phyloP scores from a whole-genome alignment of 352 stramenopile genomes.

The Phytophthora cryptogea region DNA sequence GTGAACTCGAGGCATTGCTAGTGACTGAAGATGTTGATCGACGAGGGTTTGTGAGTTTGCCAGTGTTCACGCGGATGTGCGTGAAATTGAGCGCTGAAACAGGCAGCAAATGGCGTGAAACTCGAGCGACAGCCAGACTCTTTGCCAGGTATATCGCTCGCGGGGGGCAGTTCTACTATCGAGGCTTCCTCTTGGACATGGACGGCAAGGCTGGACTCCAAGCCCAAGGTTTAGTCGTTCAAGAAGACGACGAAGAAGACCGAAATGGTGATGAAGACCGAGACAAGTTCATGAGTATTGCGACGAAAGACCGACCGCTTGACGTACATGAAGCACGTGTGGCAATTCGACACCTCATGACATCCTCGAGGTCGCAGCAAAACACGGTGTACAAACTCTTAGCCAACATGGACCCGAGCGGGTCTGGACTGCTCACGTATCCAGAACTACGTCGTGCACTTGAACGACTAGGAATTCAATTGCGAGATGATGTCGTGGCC shows the following conservation, averaged over 20 bases:
- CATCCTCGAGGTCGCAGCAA: slow-evolving; percentile 44
- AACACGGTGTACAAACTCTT: slow-evolving; percentile 67
- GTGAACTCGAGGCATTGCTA: slow-evolving; percentile 45
- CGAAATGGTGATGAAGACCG: slow-evolving; percentile 15
- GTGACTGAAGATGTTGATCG: slow-evolving; percentile 46
- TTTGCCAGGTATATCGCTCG: slow-evolving; percentile 59
- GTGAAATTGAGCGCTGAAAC: slow-evolving; percentile 36
- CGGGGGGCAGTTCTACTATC: slow-evolving; percentile 64
- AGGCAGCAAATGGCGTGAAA: slow-evolving; percentile 45
- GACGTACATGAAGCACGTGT: slow-evolving; percentile 55
- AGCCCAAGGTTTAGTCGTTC: slow-evolving; percentile 56
- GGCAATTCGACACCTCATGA: slow-evolving; percentile 59
- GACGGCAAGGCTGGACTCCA: slow-evolving; percentile 54
- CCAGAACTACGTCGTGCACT: slow-evolving; percentile 64
- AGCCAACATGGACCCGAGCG: slow-evolving; percentile 57
- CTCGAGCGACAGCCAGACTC: slow-evolving; percentile 36
- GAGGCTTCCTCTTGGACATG: slow-evolving; percentile 70
- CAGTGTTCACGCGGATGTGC: slow-evolving; percentile 49
- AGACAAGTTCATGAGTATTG: slow-evolving; percentile 29
- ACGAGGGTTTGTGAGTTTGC: slow-evolving; percentile 54
- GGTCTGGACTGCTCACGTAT: slow-evolving; percentile 57
- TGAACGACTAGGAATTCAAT: slow-evolving; percentile 52
- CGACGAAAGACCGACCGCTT: slow-evolving; percentile 13
- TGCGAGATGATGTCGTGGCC: slow-evolving; percentile 41
- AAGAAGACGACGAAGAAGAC: slow-evolving; percentile 53